Evolutionary conservation across 1,284 basidiomycete species (phyloP), one percentile per base, ranked within the genome.

Genomic region (Thecaphora thlaspeos): DNA sequence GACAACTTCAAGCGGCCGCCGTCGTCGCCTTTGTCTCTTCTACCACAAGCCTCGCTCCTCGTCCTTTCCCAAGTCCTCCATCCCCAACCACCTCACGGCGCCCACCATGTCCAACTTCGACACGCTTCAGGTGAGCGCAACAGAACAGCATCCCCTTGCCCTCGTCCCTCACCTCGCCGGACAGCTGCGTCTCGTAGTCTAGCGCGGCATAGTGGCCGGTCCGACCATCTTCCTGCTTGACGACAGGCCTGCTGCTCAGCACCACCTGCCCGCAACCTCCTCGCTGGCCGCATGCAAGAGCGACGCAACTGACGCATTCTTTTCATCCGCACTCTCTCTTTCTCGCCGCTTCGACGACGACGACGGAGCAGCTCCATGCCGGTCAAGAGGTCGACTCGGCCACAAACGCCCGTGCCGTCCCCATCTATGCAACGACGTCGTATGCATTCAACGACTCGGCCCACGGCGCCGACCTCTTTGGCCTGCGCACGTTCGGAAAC

Each of bases 391-490:
- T 84, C 8, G 89, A 90, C 79, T 80, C 85, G 0, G 79, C 85
- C 32, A 89, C 87, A 21, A 86, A 88, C 59, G 76, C 90, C 1
- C 85, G 89, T 14, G 90, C 90, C 12, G 85, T 87, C 0, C 90
- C 90, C 2, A 90, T 92, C 79, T 90, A 90, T 58, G 70, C 75
- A 46, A 66, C 72, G 24, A 68, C 71, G 42, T 77, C 75, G 51
- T 74, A 71, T 46, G 73, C 72, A 38, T 78, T 78, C 61, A 70
- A 77, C 53, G 59, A 78, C 68, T 73, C 75, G 51, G 71, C 71
- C 23, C 90, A 93, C 68, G 90, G 82, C 8, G 89, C 89, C 21
- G 87, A 90, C 75, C 82, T 93, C 42, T 92, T 91, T 77, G 87
- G 84, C 18, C 79, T 91, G 37, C 63, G 68, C 41, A 57, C 56